Base-by-base conservation (phyloP, 2,329 filamentous ascomycete genomes). In the Lizonia empirigonia region DNA sequence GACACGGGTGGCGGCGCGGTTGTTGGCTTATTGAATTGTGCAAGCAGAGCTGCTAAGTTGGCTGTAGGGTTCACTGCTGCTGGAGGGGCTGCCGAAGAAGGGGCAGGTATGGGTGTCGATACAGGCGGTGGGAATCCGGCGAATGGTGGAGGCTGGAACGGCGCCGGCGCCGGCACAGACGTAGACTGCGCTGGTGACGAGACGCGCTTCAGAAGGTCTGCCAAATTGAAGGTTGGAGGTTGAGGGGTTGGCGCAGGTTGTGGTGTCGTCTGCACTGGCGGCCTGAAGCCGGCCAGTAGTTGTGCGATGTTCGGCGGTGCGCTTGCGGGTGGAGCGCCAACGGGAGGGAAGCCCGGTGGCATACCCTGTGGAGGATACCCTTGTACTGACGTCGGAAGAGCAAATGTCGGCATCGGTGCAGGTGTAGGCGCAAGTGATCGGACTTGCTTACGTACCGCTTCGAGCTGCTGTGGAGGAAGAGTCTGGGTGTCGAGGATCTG, bases 391-490 rank as follows among this genome's bases (percentile, higher is more conserved):
- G 71, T 58, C 16, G 74, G 46, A 10, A 59, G 51, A 30, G 57
- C 46, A 63, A 74, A 74, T 67, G 67, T 64, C 16, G 75, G 71
- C 30, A 62, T 58, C n/a, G 65, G 62, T 32, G 80, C 79, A 73
- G 85, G 78, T 68, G 83, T 83, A 76, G 80, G 85, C 27, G 77
- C 83, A 73, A 96, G 82, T 74, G 86, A 85, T 73, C 88, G 85
- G 74, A 97, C 86, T 82, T 94, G 90, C 71, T 88, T 86, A 75
- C 88, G 90, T 75, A 96, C 89, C 72, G 89, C 84, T 75, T 89
- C 85, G 70, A 96, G 82, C 77, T 96, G 89, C 68, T 92, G 87
- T 65, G 86, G 85, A 53, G 87, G 87, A 71, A 96, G 80, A 69
- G 87, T 86, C 74, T 91, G 88, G 63, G 82, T 87, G 72, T 89